Percentiles rank a stretch among this genome's conserved stretches.
Evolutionary conservation across 441 rosid species (phyloP).

Genomic region (Pelargonium myrrhifolium): DNA sequence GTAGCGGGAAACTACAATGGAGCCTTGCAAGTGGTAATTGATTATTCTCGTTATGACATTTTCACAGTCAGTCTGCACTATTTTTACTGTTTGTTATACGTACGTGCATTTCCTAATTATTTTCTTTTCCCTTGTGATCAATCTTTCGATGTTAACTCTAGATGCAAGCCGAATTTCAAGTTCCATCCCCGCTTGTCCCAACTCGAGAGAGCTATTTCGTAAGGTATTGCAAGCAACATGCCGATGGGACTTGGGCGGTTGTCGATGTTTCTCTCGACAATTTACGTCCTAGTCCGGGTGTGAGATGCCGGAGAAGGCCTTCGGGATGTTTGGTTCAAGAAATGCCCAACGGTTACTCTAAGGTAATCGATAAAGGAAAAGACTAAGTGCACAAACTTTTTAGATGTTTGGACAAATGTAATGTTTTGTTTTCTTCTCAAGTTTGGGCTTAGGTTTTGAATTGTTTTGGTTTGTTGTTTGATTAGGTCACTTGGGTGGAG

Average conservation of each 20-base stretch:
- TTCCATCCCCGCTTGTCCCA: conserved; percentile 81
- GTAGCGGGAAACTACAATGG: conserved; percentile 62
- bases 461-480: too few relatives aligned
- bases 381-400: too few relatives aligned
- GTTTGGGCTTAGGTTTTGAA: too few relatives aligned
- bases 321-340: conserved; percentile 91
- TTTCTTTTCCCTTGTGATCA: neutral
- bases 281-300: conserved; percentile 39
- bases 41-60: neutral
- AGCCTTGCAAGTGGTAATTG: conserved; percentile 81
- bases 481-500: conserved; percentile 84
- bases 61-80: too few relatives aligned
- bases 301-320: conserved; percentile 74
- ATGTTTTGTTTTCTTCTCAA: too few relatives aligned
- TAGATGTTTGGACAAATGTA: too few relatives aligned
- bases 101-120: neutral
- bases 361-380: conserved; percentile 36
- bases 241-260: conserved; percentile 87
- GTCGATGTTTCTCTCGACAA: conserved; percentile 89
- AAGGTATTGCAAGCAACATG: conserved; percentile 81
- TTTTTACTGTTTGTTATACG: too few relatives aligned
- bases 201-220: conserved; percentile 79
- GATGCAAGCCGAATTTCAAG: conserved; percentile 80
- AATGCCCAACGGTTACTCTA: conserved; percentile 84
- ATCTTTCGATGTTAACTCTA: conserved; percentile 10